Conservation (phyloP, 1,139 yeast genomes). For the Lodderomyces theae region DNA sequence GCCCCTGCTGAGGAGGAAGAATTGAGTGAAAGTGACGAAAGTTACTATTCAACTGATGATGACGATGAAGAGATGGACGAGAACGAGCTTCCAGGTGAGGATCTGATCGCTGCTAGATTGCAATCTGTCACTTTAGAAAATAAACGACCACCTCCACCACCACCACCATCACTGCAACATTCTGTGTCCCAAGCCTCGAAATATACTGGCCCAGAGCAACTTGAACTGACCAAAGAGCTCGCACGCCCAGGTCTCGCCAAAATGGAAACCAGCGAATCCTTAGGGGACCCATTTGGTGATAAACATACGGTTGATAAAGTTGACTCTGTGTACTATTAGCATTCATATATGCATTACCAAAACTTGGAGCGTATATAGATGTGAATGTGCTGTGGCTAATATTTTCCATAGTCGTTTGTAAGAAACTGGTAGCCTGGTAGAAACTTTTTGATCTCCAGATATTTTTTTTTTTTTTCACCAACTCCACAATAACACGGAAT, state of each 20-base stretch:
- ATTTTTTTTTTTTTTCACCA: too few species aligned
- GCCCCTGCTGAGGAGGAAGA: constrained; percentile 35
- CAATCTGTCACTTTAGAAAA: constrained; percentile 18
- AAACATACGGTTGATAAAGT: constrained; percentile 40
- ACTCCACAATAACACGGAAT: too few species aligned
- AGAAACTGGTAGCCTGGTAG: background rate
- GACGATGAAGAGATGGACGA: constrained; percentile 17
- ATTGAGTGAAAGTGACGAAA: constrained; percentile 25
- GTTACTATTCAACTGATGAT: constrained; percentile 48
- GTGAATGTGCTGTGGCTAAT: too few species aligned
- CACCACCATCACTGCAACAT: constrained; percentile 26
- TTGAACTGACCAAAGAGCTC: constrained; percentile 11
- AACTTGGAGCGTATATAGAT: too few species aligned
- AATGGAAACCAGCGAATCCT: constrained; percentile 30
- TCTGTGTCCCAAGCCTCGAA: constrained; percentile 24
- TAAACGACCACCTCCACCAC: constrained; percentile 29
- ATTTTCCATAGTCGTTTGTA: too few species aligned
- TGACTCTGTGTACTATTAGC: constrained; percentile 20
- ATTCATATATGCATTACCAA: too few species aligned
- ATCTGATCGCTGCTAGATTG: constrained; percentile 19
- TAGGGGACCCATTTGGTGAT: constrained; percentile 71
- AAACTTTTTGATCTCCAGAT: constrained; percentile 1
- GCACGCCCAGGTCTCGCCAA: constrained; percentile 15
- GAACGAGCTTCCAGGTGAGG: constrained; percentile 15
- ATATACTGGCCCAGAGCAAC: background rate